Conservation (phyloP, 768 basidiomycete species). For the Pisolithus sp. region DNA sequence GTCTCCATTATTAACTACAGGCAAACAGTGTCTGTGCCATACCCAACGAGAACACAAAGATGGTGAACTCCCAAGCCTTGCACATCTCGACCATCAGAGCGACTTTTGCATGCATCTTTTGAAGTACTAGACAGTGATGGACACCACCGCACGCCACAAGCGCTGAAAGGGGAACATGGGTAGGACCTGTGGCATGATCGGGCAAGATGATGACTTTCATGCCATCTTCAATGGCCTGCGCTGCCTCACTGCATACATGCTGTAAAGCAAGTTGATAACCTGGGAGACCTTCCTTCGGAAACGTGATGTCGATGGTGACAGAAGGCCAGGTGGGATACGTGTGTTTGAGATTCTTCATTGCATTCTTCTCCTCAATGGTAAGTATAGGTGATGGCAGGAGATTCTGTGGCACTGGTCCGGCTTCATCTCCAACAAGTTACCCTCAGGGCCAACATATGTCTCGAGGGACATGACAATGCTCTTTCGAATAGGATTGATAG, state of each 20-base stretch:
- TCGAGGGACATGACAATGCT: too few relatives aligned
- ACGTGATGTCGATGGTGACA: too few relatives aligned
- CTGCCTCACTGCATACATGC: constrained; percentile 85
- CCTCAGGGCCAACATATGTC: too few relatives aligned
- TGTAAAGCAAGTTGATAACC: too few relatives aligned
- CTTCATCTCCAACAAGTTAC: too few relatives aligned
- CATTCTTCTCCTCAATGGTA: too few relatives aligned
- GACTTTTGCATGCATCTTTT: constrained; percentile 91
- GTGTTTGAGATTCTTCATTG: too few relatives aligned
- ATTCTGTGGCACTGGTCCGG: too few relatives aligned
- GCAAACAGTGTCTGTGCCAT: constrained; percentile 95
- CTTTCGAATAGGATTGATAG: too few relatives aligned
- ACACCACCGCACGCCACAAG: constrained; percentile 93
- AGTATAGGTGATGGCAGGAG: too few relatives aligned
- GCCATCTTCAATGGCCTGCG: constrained; percentile 89
- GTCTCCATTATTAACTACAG: constrained; percentile 95
- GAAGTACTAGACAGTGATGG: constrained; percentile 84
- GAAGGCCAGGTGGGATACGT: too few relatives aligned
- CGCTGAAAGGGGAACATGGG: constrained; percentile 82
- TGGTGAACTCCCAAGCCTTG: constrained; percentile 96
- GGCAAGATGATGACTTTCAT: constrained; percentile 91
- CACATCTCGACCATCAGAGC: constrained; percentile 96
- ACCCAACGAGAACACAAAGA: constrained; percentile 91
- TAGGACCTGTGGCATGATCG: constrained; percentile 73
- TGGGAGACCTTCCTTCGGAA: too few relatives aligned